Conservation (phyloP, 805 yeast species). For the Cyberlindnera bimundalis region DNA sequence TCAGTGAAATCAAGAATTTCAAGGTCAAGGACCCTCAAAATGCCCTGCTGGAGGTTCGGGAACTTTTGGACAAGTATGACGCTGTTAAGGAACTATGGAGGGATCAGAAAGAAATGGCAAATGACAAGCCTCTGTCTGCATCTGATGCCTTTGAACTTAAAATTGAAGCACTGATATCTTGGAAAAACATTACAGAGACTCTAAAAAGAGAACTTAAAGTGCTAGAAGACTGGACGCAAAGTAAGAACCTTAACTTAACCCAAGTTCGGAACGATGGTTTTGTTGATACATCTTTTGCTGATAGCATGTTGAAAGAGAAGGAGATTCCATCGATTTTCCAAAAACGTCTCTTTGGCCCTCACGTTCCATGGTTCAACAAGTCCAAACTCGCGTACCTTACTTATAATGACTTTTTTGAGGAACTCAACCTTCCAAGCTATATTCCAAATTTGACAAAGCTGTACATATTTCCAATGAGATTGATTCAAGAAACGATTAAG, state of each 20-base stretch:
- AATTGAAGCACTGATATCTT: slow-evolving; percentile 75
- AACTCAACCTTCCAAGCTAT: slow-evolving; percentile 70
- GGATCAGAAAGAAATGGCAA: slow-evolving; percentile 69
- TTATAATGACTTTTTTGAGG: slow-evolving; percentile 58
- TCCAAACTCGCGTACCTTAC: slow-evolving; percentile 69
- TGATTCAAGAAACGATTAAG: slow-evolving; percentile 74
- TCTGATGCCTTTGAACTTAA: slow-evolving; percentile 60
- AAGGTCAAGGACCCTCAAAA: slow-evolving; percentile 45
- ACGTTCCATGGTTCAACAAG: slow-evolving; percentile 80
- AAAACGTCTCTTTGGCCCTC: slow-evolving; percentile 60
- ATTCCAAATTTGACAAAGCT: slow-evolving; percentile 61
- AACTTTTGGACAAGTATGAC: slow-evolving; percentile 57
- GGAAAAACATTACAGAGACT: slow-evolving; percentile 74
- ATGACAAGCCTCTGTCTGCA: slow-evolving; percentile 70
- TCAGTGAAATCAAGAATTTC: slow-evolving; percentile 67
- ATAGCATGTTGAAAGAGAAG: slow-evolving; percentile 74
- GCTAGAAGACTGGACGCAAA: slow-evolving; percentile 79
- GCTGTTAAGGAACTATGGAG: slow-evolving; percentile 76
- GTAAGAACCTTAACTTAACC: slow-evolving; percentile 67
- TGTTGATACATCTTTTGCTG: slow-evolving; percentile 75
- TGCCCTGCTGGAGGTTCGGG: slow-evolving; percentile 50
- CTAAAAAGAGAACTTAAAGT: slow-evolving; percentile 58
- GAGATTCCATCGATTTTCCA: slow-evolving; percentile 70
- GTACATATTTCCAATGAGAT: slow-evolving; percentile 70
- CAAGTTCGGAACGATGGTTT: slow-evolving; percentile 36